These are phyloP conservation scores for Pseudogymnoascus sp. DNA, from an alignment of 2,329 filamentous ascomycete genomes.

Conservation along the genomic window DNA sequence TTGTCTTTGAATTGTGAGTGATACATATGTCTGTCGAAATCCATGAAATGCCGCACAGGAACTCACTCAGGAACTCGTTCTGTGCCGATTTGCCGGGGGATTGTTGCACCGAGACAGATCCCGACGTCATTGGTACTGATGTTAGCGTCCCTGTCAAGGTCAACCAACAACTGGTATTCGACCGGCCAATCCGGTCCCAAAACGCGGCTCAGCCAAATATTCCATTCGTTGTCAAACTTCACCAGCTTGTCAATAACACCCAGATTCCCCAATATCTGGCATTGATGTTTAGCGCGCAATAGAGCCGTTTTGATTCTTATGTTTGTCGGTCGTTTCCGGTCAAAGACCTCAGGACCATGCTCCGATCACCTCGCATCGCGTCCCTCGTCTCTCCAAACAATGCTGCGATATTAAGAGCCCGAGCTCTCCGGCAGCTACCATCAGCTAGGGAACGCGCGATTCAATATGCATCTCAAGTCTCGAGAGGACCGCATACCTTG, in stretches of 20 bases:
- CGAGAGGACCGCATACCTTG: not conserved
- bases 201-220: not conserved
- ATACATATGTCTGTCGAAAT: not conserved
- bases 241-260: not conserved
- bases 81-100: not conserved
- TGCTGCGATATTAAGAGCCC: not conserved
- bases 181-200: slow-evolving; percentile 5
- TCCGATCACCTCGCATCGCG: not conserved
- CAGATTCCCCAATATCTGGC: not conserved
- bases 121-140: not conserved
- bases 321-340: not conserved
- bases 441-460: not conserved
- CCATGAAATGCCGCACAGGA: not conserved
- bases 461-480: slow-evolving; percentile 5
- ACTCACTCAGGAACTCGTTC: not conserved
- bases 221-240: not conserved
- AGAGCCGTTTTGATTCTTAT: not conserved
- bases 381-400: not conserved
- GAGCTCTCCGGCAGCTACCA: not conserved
- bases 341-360: slow-evolving; percentile 4
- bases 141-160: not conserved
- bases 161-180: slow-evolving; percentile 2
- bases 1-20: not conserved
- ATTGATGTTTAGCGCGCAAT: not conserved
- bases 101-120: not conserved